Percentiles rank a stretch among this genome's conserved stretches.
Evolutionary conservation across 2,329 filamentous ascomycete species (phyloP).

Genomic region (Verticillium nubilum): DNA sequence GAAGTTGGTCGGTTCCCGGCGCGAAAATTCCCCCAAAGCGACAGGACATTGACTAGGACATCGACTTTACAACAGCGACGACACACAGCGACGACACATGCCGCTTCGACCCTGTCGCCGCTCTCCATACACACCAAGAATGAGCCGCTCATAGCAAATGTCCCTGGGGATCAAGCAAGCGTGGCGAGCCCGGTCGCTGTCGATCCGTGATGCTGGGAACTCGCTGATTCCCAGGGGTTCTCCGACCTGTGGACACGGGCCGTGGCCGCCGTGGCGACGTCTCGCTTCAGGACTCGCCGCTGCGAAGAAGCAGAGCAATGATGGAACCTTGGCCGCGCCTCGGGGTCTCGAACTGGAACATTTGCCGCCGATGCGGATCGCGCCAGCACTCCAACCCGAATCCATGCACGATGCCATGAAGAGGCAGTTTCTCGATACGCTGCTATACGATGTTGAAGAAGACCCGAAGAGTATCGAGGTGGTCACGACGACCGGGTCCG

Average conservation of each 20-base stretch:
- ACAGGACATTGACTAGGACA: not conserved
- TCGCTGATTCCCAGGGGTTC: constrained; percentile 11
- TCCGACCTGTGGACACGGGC: not conserved
- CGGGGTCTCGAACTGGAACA: not conserved
- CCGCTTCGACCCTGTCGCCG: not conserved
- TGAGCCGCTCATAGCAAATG: constrained; percentile 38
- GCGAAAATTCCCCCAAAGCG: not conserved
- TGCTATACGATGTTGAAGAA: not conserved
- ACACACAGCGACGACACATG: not conserved
- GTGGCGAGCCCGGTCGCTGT: constrained; percentile 34
- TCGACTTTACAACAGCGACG: not conserved
- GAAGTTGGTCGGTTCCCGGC: not conserved
- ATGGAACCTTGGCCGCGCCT: not conserved
- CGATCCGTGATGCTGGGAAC: constrained; percentile 17
- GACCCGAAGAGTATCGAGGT: not conserved
- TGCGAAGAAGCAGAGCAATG: not conserved
- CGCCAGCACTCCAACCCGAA: not conserved
- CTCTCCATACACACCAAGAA: constrained; percentile 14
- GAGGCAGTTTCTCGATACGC: not conserved
- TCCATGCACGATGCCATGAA: not conserved
- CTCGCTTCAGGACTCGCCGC: not conserved
- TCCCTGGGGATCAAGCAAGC: constrained; percentile 37
- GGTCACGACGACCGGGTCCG: not conserved
- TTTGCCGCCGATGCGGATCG: not conserved
- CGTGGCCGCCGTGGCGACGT: not conserved